These are phyloP conservation scores for Striga asiatica DNA, from an alignment of 257 asterid species.

Conservation along the genomic window DNA sequence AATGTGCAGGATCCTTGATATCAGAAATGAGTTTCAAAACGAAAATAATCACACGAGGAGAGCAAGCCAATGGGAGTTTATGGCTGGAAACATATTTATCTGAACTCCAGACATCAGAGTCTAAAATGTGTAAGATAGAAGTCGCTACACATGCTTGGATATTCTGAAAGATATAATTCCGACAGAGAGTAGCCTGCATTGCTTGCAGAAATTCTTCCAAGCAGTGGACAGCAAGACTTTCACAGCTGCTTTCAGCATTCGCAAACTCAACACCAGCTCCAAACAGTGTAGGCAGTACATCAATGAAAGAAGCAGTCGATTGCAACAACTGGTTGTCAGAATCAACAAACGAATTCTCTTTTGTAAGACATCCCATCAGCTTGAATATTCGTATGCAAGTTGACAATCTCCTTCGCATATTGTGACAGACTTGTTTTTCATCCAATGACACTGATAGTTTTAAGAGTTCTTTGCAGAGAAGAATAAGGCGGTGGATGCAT, in stretches of 20 bases:
- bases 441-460: conserved; percentile 39
- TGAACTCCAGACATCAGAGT: conserved; percentile 52
- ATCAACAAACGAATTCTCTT: conserved; percentile 39
- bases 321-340: conserved; percentile 49
- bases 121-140: conserved; percentile 50
- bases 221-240: conserved; percentile 52
- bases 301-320: conserved; percentile 53
- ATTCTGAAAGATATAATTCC: conserved; percentile 46
- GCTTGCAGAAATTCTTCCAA: conserved; percentile 76
- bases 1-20: conserved; percentile 42
- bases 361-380: conserved; percentile 52
- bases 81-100: conserved; percentile 35
- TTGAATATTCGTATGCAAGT: conserved; percentile 56
- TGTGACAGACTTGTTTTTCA: conserved; percentile 44
- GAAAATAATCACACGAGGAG: conserved; percentile 62
- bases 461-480: conserved; percentile 44
- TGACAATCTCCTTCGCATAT: conserved; percentile 52
- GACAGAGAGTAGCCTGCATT: conserved; percentile 42
- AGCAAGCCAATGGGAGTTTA: conserved; percentile 68
- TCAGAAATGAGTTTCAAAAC: conserved; percentile 57
- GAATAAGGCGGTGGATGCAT: conserved; percentile 55
- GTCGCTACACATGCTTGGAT: conserved; percentile 62
- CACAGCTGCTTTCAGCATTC: conserved; percentile 58
- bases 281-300: conserved; percentile 48
- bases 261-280: conserved; percentile 48